Conservation (phyloP, 768 basidiomycete genomes). For the Saitozyma podzolica region DNA sequence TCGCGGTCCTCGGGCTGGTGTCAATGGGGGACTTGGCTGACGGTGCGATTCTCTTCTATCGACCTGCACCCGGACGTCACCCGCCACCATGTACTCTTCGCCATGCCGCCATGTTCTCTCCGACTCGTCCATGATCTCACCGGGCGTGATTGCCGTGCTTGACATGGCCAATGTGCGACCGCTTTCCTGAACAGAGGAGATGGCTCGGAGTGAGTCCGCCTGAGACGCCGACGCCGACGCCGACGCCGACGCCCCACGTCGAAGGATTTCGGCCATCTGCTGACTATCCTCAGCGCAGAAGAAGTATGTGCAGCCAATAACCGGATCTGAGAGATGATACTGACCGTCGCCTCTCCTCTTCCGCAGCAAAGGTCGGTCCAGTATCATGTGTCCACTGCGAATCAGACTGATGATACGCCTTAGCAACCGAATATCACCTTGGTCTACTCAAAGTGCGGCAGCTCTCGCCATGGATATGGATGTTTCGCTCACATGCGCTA, state of each 20-base stretch:
- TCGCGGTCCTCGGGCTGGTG: no score
- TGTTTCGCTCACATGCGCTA: background rate
- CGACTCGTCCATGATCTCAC: no score
- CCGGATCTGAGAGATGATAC: conserved; percentile 1
- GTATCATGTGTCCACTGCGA: background rate
- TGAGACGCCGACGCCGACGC: no score
- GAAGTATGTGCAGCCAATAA: conserved; percentile 68
- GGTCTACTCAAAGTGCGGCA: conserved; percentile 55
- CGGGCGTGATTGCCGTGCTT: background rate
- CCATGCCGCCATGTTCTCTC: no score
- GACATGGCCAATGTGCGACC: background rate
- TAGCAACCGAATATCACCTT: conserved; percentile 87
- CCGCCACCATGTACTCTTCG: no score
- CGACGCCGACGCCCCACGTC: no score
- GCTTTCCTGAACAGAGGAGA: conserved; percentile 70
- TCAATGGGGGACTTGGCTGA: no score
- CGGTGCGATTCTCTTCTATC: no score
- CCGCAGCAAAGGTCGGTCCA: conserved; percentile 20
- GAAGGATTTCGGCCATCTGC: background rate
- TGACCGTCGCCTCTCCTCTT: background rate
- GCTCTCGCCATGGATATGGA: background rate
- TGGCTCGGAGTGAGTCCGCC: conserved; percentile 79
- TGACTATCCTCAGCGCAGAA: conserved; percentile 69
- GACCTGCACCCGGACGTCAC: no score
- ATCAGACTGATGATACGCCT: background rate